Conservation (phyloP, 2,329 filamentous ascomycete genomes). For the Colletotrichum kahawae region DNA sequence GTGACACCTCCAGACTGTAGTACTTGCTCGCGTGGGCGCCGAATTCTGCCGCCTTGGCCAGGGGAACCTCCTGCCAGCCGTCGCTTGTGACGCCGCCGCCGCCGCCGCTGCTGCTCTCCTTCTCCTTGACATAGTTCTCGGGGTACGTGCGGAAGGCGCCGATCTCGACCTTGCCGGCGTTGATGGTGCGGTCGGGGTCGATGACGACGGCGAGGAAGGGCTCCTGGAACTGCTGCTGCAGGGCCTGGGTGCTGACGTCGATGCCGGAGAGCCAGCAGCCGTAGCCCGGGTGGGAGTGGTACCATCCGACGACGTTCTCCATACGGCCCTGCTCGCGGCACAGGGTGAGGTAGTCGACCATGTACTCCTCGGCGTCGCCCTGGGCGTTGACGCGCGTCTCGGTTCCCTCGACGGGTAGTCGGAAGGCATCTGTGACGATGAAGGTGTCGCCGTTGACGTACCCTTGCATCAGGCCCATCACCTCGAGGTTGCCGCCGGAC, state of each 20-base stretch:
- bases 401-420: conserved; percentile 95
- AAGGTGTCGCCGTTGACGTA: conserved; percentile 86
- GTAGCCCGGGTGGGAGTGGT: conserved; percentile 96
- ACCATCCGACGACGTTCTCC: conserved; percentile 98
- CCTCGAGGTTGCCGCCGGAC: conserved; percentile 88
- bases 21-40: conserved; percentile 90
- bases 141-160: conserved; percentile 95
- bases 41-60: conserved; percentile 95
- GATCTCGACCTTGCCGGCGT: conserved; percentile 94
- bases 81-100: conserved; percentile 48
- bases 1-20: conserved; percentile 88
- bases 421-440: conserved; percentile 92
- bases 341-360: conserved; percentile 81
- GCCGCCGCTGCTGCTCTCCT: conserved; percentile 34
- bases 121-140: conserved; percentile 66
- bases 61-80: conserved; percentile 78
- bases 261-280: conserved; percentile 98
- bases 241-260: conserved; percentile 86
- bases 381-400: conserved; percentile 97
- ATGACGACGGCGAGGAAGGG: conserved; percentile 94
- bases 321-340: conserved; percentile 77
- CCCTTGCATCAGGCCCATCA: conserved; percentile 98
- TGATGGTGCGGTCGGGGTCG: conserved; percentile 94
- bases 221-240: conserved; percentile 85
- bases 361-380: conserved; percentile 95